Base-by-base conservation (phyloP, 2,329 filamentous ascomycete species). In the Aschersonia sp. region DNA sequence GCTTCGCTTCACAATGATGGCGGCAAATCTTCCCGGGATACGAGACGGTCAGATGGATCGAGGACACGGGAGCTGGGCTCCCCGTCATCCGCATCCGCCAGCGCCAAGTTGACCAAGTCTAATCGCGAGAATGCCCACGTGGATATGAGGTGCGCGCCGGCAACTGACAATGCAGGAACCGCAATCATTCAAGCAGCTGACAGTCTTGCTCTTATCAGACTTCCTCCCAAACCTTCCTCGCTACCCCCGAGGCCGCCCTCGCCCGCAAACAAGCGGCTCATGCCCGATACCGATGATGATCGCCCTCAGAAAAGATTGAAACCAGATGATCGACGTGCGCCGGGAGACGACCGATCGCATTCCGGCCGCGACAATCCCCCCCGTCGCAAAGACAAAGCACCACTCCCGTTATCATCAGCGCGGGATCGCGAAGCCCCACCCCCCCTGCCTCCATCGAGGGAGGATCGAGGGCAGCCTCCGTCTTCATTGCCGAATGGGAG, bases 211-310 rank as follows among this genome's bases (percentile, higher is more conserved):
- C 12, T 46, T 30, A 45, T 40, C 46, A 66, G 64, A 50, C 53
- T 66, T 4, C 63, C 63, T 22, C 61, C 62, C 12, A 68, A 65
- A 53, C 63, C 66, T 10, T 60, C 63, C 43, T 58, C 58, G 32
- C 51, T 63, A 42, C 61, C 66, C 43, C 55, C 65, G 46, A 51
- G 66, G 55, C 58, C 65, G 54, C 52, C 58, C n/a, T 71, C 65
- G 40, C 69, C 65, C 6, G 68, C 71, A 45, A 67, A 58, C 51
- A 71, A 67, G 54, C 76, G 75, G 60, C 71, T 72, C 41, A 51
- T 57, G 9, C 58, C 63, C 11, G 72, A 76, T 37, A 12, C 35
- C 6, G 69, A 74, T 22, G 70, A 72, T 30, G 63, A 66, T 33
- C 67, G 71, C 47, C 63, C 68, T 2, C 63, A 62, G 47, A 78